phyloP scores from a whole-genome alignment of 225 moss, liverwort and hornwort species.

The Bryoerythrophyllum caledonicum region DNA sequence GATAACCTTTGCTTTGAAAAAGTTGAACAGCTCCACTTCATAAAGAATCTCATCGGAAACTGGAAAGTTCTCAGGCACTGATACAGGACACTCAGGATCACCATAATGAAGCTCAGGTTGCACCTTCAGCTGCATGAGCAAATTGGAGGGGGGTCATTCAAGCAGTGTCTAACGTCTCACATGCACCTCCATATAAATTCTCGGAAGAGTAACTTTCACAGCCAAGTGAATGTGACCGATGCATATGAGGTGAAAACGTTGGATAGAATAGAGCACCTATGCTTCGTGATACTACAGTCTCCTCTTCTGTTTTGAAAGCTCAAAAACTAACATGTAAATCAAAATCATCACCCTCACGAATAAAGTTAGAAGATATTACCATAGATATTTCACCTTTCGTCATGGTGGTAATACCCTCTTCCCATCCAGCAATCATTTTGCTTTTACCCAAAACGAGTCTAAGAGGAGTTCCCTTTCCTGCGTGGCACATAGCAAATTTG shows the following conservation, averaged over 20 bases:
- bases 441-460: slow-evolving; percentile 85
- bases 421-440: slow-evolving; percentile 95
- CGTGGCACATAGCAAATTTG: slow-evolving; percentile 12
- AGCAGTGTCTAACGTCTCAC: slow-evolving; percentile 3
- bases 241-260: slow-evolving; percentile 12
- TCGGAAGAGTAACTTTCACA: slow-evolving; percentile 18
- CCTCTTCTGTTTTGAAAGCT: slow-evolving; percentile 18
- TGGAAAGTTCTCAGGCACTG: slow-evolving; percentile 73
- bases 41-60: slow-evolving; percentile 68
- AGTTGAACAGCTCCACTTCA: slow-evolving; percentile 79
- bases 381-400: slow-evolving; percentile 90
- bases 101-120: slow-evolving; percentile 86
- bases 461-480: slow-evolving; percentile 77
- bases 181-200: slow-evolving; percentile 26
- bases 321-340: slow-evolving; percentile 11
- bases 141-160: slow-evolving; percentile 23
- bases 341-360: slow-evolving; percentile 4
- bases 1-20: slow-evolving; percentile 74
- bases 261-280: slow-evolving; percentile 18
- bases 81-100: slow-evolving; percentile 86
- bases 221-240: not conserved
- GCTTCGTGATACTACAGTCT: slow-evolving; percentile 3
- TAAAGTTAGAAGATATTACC: slow-evolving; percentile 44
- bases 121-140: slow-evolving; percentile 75
- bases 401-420: slow-evolving; percentile 86